Percentiles rank a stretch among this genome's conserved stretches.
Evolutionary conservation across 345 rosid species (phyloP).

Genomic region (Ceriops tagal): DNA sequence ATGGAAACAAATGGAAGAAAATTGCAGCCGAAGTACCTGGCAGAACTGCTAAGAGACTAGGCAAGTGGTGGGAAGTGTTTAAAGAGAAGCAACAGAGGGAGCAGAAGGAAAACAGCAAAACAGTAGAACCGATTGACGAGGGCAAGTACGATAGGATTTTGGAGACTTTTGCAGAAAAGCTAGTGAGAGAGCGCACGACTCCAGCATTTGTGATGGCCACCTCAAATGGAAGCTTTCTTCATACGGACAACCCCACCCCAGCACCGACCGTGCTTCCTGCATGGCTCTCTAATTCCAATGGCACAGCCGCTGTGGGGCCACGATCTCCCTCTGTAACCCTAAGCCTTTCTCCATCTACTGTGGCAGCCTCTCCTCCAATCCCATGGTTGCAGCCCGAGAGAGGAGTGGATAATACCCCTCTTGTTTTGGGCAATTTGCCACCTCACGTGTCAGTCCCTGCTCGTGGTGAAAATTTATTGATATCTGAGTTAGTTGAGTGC

Average conservation of each 20-base stretch:
- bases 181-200: conserved; percentile 66
- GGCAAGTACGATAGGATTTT: conserved; percentile 85
- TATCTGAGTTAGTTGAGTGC: conserved; percentile 78
- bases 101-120: conserved; percentile 66
- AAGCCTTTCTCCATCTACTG: conserved; percentile 73
- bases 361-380: conserved; percentile 59
- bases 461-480: conserved; percentile 50
- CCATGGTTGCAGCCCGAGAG: conserved; percentile 87
- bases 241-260: conserved; percentile 43
- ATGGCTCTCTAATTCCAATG: conserved; percentile 83
- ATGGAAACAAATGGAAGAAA: conserved; percentile 99
- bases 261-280: conserved; percentile 65
- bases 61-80: conserved; percentile 99
- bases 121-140: conserved; percentile 72
- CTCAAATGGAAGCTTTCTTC: conserved; percentile 67
- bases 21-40: conserved; percentile 98
- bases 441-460: conserved; percentile 39
- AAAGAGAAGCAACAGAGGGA: conserved; percentile 95
- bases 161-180: conserved; percentile 91
- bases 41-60: conserved; percentile 86
- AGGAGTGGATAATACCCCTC: conserved; percentile 43
- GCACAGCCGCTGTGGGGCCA: conserved; percentile 45
- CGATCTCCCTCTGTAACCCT: conserved; percentile 77
- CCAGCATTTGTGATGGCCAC: conserved; percentile 63
- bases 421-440: conserved; percentile 46